These are phyloP conservation scores for Phytophthora europaea DNA, from an alignment of 352 stramenopile genomes.

Conservation along the genomic window DNA sequence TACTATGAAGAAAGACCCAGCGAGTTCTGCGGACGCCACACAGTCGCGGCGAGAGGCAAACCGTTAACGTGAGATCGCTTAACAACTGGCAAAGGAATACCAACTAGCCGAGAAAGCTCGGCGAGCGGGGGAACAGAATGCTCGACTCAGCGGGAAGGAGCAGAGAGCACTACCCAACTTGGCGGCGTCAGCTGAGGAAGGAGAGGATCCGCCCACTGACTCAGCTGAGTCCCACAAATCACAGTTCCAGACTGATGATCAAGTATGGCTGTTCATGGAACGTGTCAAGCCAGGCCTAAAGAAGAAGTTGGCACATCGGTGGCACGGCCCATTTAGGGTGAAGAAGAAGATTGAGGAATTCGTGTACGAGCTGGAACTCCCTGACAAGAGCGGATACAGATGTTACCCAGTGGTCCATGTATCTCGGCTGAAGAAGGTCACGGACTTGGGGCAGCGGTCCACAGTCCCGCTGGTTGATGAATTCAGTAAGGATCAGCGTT, in stretches of 20 bases:
- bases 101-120: conserved; percentile 5
- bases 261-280: conserved; percentile 4
- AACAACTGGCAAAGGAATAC: background rate
- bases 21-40: background rate
- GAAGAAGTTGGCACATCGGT: conserved; percentile 4
- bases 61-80: conserved; percentile 1
- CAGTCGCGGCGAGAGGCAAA: background rate
- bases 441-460: too few relatives aligned
- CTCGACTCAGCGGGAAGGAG: background rate
- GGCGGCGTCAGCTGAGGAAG: too few relatives aligned
- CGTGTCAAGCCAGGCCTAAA: background rate
- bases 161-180: background rate
- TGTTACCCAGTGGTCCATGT: conserved; percentile 17
- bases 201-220: too few relatives aligned
- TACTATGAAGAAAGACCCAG: too few relatives aligned
- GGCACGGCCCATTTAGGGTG: background rate
- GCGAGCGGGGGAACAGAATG: background rate
- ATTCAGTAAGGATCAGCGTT: too few relatives aligned
- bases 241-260: background rate
- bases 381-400: background rate
- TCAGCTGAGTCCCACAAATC: background rate
- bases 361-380: conserved; percentile 9
- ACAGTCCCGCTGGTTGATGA: too few relatives aligned
- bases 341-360: conserved; percentile 12
- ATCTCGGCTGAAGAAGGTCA: conserved; percentile 2